These are phyloP conservation scores for Rosa chinensis DNA, from an alignment of 306 rosid genomes.

Conservation along the genomic window DNA sequence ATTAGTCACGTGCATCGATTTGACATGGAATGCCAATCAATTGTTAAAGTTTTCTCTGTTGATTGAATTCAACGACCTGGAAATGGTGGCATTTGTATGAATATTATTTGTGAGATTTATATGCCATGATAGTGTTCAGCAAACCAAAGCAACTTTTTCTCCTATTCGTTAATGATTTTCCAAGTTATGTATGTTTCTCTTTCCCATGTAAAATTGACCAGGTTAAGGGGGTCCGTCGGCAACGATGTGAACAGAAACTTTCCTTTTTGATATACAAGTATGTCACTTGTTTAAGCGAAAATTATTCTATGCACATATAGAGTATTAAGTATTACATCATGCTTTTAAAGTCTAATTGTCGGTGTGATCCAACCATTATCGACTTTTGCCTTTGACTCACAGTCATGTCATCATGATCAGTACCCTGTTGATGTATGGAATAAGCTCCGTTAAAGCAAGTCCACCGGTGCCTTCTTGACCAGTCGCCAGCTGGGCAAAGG, in stretches of 20 bases:
- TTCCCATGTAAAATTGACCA: background rate
- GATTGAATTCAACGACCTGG: background rate
- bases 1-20: conserved; percentile 70
- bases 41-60: background rate
- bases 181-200: background rate
- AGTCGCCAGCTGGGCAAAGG: too few species aligned
- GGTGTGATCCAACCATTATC: too few species aligned
- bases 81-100: background rate
- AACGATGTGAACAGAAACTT: background rate
- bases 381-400: too few species aligned
- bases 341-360: too few species aligned
- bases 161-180: background rate
- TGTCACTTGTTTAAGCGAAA: too few species aligned
- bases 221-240: background rate
- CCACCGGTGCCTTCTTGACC: too few species aligned
- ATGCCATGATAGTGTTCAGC: background rate
- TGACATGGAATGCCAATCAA: conserved; percentile 47
- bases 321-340: too few species aligned
- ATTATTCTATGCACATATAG: too few species aligned
- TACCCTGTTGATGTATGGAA: too few species aligned
- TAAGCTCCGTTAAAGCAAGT: too few species aligned
- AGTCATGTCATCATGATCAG: too few species aligned
- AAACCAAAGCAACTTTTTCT: conserved; percentile 4
- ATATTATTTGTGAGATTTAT: background rate
- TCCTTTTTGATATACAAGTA: background rate